Evolutionary conservation across 257 asterid species (phyloP).

Genomic region (Euphrasia confusa): DNA sequence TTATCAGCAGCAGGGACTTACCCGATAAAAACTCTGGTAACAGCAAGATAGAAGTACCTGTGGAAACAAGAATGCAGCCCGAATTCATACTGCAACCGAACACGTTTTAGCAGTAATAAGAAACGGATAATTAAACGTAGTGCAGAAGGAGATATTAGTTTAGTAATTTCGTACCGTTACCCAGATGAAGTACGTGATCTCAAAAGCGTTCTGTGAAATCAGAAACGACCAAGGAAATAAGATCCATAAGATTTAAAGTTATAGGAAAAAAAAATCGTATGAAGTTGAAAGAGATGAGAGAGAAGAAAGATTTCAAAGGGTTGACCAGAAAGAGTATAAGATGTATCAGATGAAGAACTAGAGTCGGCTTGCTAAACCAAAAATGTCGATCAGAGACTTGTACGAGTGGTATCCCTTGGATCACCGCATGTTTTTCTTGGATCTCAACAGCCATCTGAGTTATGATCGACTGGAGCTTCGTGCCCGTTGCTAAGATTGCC

Average conservation of each 20-base stretch:
- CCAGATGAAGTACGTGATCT: conserved; percentile 89
- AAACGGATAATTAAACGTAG: not conserved
- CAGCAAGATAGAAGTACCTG: conserved; percentile 46
- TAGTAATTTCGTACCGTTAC: conserved; percentile 47
- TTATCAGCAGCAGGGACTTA: conserved; percentile 30
- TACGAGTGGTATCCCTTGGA: conserved; percentile 95
- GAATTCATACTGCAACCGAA: conserved; percentile 71
- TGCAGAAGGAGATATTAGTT: not conserved
- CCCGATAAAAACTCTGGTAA: conserved; percentile 73
- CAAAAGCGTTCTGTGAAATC: conserved; percentile 77
- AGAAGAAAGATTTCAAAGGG: not conserved
- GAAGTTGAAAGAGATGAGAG: too few species aligned
- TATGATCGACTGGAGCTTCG: conserved; percentile 91
- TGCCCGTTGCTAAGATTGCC: conserved; percentile 87
- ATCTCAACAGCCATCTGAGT: conserved; percentile 90
- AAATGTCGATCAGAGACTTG: conserved; percentile 86
- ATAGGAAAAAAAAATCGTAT: too few species aligned
- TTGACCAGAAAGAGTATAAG: conserved; percentile 81
- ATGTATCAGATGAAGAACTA: conserved; percentile 70
- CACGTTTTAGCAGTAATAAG: not conserved
- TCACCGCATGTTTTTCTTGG: conserved; percentile 89
- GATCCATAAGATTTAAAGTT: not conserved
- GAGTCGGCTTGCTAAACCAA: conserved; percentile 72
- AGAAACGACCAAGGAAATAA: conserved; percentile 3
- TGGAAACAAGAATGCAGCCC: conserved; percentile 89